Evolutionary conservation across 2,329 filamentous ascomycete genomes (phyloP), one percentile per base, ranked within the genome.

Genomic region (Aspergillus hiratsukae): DNA sequence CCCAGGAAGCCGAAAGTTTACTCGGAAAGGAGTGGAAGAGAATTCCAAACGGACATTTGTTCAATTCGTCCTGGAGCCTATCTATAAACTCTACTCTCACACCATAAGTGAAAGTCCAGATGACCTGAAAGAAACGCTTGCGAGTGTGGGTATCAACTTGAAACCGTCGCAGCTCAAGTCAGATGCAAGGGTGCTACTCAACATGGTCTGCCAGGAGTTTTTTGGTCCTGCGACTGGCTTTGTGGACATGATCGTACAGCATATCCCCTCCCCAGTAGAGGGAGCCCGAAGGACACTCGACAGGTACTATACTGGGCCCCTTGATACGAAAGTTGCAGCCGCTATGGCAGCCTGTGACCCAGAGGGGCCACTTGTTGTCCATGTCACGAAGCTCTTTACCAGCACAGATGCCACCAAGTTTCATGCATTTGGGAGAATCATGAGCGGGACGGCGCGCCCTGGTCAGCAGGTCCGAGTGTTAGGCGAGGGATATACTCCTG

Each of bases 61-160:
- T 55, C 87, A 96, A 74, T 99, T 97, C 72, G 83, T 99, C 28
- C 80, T 99, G 49, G 94, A 99, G 71, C 94, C 94, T 19, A 91
- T 99, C 64, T 99, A 99, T 82, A 99, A 99, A 75, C 82, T 99
- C 45, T 97, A 93, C 72, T 93, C 91, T 17, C 91, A 97, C 72
- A 95, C 92, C 3, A 90, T 99, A 68, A 95, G 91, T 69, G 89
- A 95, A 70, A 93, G 87, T 66, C 89, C 93, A 0, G 87, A 90
- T 54, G 89, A 96, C 65, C 78, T 99, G 58, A 91, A 89, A 68
- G 82, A 82, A 49, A 94, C 91, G 0, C 77, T 99, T 56, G 86
- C 83, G 19, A 86, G 85, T 21, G 80, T 99, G 9, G 91, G 91
- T 11, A 96, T 99, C 65, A 76, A 81, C 21, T 78, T 99, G 60